Evolutionary conservation across 2,329 filamentous ascomycete species (phyloP), one percentile per base, ranked within the genome.

Genomic region (Monilinia fructigena): DNA sequence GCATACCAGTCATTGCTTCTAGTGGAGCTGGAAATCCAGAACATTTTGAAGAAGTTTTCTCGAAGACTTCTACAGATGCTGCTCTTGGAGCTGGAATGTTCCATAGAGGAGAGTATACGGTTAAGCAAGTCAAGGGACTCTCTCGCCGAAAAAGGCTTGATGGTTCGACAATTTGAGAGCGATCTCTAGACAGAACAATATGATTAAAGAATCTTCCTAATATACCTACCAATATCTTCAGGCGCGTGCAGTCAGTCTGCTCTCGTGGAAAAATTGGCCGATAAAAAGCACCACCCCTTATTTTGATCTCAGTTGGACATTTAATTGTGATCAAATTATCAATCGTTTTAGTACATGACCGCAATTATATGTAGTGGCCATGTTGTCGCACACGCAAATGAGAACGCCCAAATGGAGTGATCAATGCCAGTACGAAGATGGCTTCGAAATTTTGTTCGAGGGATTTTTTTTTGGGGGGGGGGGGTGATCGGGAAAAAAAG

Each of bases 61-160:
- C 85, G 66, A 82, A 90, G 79, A 98, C 95, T 11, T 82, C 83
- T 20, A 94, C 94, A 3, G 95, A 99, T 82, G 95, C 95, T 60
- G 95, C 95, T 38, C 80, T 99, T 68, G 95, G 95, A 3, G 95
- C 95, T 11, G 95, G 95, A 63, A 99, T 99, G 89, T 99, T 99
- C 79, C 95, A 99, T 80, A 83, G 95, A 59, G 92, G 90, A 48
- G 94, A 99, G 80, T 99, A 94, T 78, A 97, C 93, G 0, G 94
- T 99, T 20, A 89, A 88, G 77, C 89, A 98, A 75, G 95, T 99
- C 58, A 99, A 99, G 80, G 80, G 89, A 96, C 67, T 85, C 91
- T 75, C 78, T 99, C 67, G 82, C 82, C 31, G 82, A 84, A 47
- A 86, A 88, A 74, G 91, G 91, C 0, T 82, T 97, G 67, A 77